Evolutionary conservation across 768 basidiomycete species (phyloP).

Genomic region (Termitomyces sp.): DNA sequence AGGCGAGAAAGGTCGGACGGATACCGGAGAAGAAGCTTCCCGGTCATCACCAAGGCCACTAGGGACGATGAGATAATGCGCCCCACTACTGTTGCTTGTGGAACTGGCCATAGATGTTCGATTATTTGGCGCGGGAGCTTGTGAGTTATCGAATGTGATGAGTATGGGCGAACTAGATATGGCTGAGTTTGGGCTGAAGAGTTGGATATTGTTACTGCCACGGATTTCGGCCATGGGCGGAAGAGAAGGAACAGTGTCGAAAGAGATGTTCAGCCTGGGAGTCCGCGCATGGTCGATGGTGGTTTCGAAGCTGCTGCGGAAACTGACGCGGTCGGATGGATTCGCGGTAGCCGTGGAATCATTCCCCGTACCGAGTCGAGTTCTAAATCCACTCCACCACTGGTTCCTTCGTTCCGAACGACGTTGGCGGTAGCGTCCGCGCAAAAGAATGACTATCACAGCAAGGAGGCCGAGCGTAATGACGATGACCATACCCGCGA

Average conservation of each 20-base stretch:
- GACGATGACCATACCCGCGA: conserved; percentile 42
- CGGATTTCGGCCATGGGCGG: conserved; percentile 59
- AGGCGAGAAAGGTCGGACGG: conserved; percentile 63
- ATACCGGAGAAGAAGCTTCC: conserved; percentile 49
- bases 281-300: conserved; percentile 46
- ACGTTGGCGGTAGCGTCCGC: conserved; percentile 29
- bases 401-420: conserved; percentile 38
- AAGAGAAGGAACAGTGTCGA: conserved; percentile 32
- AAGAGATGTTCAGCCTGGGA: conserved; percentile 20
- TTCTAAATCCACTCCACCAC: conserved; percentile 33
- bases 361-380: conserved; percentile 22
- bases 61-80: conserved; percentile 38
- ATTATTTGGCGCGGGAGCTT: conserved; percentile 12
- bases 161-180: conserved; percentile 26
- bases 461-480: conserved; percentile 31
- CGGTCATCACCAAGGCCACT: conserved; percentile 20
- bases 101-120: conserved; percentile 40
- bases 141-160: conserved; percentile 27
- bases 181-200: conserved; percentile 11
- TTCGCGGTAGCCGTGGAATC: conserved; percentile 20
- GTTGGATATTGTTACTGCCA: conserved; percentile 14
- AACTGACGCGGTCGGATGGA: conserved; percentile 18
- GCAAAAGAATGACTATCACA: conserved; percentile 39
- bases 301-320: conserved; percentile 64
- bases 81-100: conserved; percentile 32